Evolutionary conservation across 805 yeast species (phyloP), one percentile per base, ranked within the genome.

Genomic region (Cyberlindnera mississippiensis): DNA sequence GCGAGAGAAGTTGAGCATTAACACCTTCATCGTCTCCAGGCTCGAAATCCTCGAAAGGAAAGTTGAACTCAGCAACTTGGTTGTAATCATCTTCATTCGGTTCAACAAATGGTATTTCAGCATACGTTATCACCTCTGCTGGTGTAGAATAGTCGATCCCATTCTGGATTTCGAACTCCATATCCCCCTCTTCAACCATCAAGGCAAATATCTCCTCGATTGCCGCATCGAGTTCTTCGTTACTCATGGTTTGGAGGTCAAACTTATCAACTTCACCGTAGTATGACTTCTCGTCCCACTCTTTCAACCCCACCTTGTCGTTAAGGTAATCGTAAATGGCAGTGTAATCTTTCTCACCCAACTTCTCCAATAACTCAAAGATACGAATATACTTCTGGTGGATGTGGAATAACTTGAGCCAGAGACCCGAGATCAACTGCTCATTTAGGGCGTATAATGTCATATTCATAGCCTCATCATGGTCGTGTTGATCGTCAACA

Each of bases 291-390:
- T 14, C 12, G 7, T 10, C 33, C 36, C 16, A 32, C 12, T 20
- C 7, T 10, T 6, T 6, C 14, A 27, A 27, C 6, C 29, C 29
- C 13, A 27, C 12, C 29, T 27, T 27, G 5, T 27, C 29, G 14
- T 27, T 27, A 17, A 54, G 15, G 28, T 46, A 37, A 17, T 51
- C 52, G 40, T 43, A 47, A 3, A 53, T 37, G 7, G 53, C 52
- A 24, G 46, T 33, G 30, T 40, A 52, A 30, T 55, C 58, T 31
- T 39, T 41, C 16, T 44, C 42, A 14, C 48, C 31, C 40, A 52
- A 37, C 18, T 33, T 37, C 28, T 46, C 46, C 14, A 55, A 13
- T 5, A 52, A 38, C 3, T 49, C 51, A 33, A 40, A 49, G 3
- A 52, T 34, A 5, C 39, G 44, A 22, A 28, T 37, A 31, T 38